Evolutionary conservation across 192 early-diverging fungal genomes (phyloP).

Genomic region (Podochytrium sp.): DNA sequence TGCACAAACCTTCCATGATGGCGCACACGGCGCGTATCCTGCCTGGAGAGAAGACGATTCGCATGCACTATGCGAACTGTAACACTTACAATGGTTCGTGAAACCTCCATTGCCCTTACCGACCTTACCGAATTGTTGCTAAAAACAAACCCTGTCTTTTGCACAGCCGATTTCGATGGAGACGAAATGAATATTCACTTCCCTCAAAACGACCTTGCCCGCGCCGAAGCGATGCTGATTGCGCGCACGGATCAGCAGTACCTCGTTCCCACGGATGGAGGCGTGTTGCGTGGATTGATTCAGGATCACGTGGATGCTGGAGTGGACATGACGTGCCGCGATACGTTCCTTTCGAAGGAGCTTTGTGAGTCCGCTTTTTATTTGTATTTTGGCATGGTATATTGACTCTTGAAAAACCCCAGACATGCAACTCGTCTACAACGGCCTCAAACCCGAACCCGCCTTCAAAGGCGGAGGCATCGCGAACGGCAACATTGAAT

Average conservation of each 20-base stretch:
- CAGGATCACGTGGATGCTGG: slow-evolving; percentile 99
- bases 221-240: slow-evolving; percentile 95
- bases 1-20: slow-evolving; percentile 99
- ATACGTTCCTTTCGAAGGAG: slow-evolving; percentile 82
- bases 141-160: slow-evolving; percentile 75
- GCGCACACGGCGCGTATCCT: slow-evolving; percentile 94
- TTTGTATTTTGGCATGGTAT: too few species aligned
- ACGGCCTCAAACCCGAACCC: slow-evolving; percentile 80
- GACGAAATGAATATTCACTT: slow-evolving; percentile 99
- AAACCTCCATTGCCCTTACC: not conserved
- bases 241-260: slow-evolving; percentile 95
- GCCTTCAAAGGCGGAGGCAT: slow-evolving; percentile 57
- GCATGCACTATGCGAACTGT: slow-evolving; percentile 97
- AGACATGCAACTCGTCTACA: slow-evolving; percentile 94
- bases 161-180: slow-evolving; percentile 98
- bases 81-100: slow-evolving; percentile 46
- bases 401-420: too few species aligned
- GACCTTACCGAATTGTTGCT: not conserved
- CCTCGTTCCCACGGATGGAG: slow-evolving; percentile 94
- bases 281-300: slow-evolving; percentile 96
- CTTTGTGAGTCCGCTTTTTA: too few species aligned
- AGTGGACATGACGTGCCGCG: slow-evolving; percentile 88
- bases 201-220: slow-evolving; percentile 95
- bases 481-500: slow-evolving; percentile 64
- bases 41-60: slow-evolving; percentile 96